These are phyloP conservation scores for Vaccinium vitisidaea DNA, from an alignment of 148 eudicot species.

Conservation along the genomic window DNA sequence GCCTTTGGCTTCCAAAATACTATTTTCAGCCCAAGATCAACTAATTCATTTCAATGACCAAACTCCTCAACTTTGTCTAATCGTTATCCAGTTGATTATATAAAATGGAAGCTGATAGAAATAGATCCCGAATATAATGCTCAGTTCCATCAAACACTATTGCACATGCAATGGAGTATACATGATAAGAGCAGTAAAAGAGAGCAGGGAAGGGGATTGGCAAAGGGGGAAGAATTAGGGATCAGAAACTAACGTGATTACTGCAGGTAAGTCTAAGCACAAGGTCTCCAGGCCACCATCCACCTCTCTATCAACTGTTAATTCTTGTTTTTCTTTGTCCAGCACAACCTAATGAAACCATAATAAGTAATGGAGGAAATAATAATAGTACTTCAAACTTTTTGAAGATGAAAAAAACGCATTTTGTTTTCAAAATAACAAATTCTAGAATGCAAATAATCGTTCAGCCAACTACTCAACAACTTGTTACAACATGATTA, in stretches of 20 bases:
- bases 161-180: neutral
- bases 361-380: neutral
- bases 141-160: no score
- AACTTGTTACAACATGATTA: neutral
- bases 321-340: constrained; percentile 70
- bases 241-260: constrained; percentile 61
- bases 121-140: no score
- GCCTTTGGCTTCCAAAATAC: no score
- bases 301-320: constrained; percentile 93
- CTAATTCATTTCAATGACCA: no score
- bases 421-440: neutral
- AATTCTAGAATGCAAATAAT: neutral
- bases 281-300: constrained; percentile 94
- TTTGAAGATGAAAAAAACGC: neutral
- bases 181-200: neutral
- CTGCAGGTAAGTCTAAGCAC: constrained; percentile 83
- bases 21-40: no score
- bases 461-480: neutral
- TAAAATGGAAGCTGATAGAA: no score
- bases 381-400: neutral
- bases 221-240: constrained; percentile 1
- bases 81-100: no score
- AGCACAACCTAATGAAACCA: constrained; percentile 66
- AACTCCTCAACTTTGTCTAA: no score
- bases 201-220: neutral